phyloP scores from a whole-genome alignment of 2,329 filamentous ascomycete genomes.

The Fusarium equiseti region DNA sequence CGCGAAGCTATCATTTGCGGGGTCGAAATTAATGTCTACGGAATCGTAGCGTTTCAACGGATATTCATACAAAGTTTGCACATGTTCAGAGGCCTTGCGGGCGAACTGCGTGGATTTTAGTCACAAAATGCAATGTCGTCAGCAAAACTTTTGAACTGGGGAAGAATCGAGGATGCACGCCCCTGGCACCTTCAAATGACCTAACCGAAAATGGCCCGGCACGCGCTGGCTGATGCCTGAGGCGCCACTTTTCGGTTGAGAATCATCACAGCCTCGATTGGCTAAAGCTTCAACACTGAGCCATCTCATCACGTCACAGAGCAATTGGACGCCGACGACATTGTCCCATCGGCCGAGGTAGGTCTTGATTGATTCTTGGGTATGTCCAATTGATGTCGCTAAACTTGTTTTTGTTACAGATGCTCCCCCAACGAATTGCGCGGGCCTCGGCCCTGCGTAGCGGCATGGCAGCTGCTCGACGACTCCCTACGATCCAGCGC shows the following conservation, averaged over 20 bases:
- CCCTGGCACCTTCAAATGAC: conserved; percentile 37
- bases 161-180: conserved; percentile 49
- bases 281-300: conserved; percentile 48
- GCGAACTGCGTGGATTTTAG: conserved; percentile 60
- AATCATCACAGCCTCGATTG: conserved; percentile 52
- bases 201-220: conserved; percentile 46
- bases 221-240: conserved; percentile 51
- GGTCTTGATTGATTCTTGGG: conserved; percentile 3
- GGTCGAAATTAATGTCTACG: conserved; percentile 67
- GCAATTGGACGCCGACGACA: conserved; percentile 54
- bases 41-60: conserved; percentile 60
- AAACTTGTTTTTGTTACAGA: conserved; percentile 55
- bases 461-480: conserved; percentile 60
- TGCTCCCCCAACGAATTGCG: conserved; percentile 71
- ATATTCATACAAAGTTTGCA: conserved; percentile 63
- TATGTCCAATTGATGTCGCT: conserved; percentile 32
- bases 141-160: conserved; percentile 62
- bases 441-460: conserved; percentile 61
- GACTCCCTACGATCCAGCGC: conserved; percentile 66
- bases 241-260: conserved; percentile 46
- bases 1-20: conserved; percentile 69
- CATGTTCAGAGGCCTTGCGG: conserved; percentile 65
- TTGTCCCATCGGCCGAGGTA: conserved; percentile 52
- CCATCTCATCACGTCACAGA: conserved; percentile 50
- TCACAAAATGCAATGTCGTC: conserved; percentile 58